Evolutionary conservation across 2,329 filamentous ascomycete species (phyloP).

Genomic region (Colletotrichum magnum): DNA sequence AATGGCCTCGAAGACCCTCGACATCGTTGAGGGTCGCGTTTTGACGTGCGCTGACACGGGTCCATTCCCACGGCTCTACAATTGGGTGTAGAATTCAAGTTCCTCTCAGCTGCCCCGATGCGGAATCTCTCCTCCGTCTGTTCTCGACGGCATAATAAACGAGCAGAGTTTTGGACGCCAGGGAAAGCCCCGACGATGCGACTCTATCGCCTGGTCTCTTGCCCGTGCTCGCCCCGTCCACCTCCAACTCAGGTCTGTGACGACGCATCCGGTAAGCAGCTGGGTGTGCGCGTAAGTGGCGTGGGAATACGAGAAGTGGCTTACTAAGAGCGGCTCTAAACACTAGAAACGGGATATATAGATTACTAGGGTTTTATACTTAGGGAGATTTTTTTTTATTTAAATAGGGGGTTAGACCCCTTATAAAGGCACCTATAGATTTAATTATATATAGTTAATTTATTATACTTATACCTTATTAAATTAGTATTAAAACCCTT

Average conservation of each 20-base stretch:
- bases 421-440: no score
- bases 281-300: no score
- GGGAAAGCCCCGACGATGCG: neutral
- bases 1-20: conserved; percentile 12
- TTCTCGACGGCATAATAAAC: conserved; percentile 30
- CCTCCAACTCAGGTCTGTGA: neutral
- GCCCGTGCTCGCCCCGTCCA: conserved; percentile 11
- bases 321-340: no score
- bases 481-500: no score
- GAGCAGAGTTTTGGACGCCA: conserved; percentile 24
- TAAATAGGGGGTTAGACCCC: no score
- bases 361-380: no score
- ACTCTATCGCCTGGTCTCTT: neutral
- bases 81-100: neutral
- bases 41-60: conserved; percentile 23
- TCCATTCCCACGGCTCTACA: neutral
- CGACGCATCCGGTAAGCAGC: no score
- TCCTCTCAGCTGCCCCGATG: conserved; percentile 24
- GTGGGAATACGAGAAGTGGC: no score
- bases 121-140: conserved; percentile 27
- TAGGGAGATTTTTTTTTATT: no score
- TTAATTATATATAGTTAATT: no score
- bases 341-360: no score
- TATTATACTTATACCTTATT: no score
- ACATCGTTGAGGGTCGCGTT: conserved; percentile 15